These are phyloP conservation scores for Malania oleifera DNA, from an alignment of 164 flowering plant genomes.

Conservation along the genomic window DNA sequence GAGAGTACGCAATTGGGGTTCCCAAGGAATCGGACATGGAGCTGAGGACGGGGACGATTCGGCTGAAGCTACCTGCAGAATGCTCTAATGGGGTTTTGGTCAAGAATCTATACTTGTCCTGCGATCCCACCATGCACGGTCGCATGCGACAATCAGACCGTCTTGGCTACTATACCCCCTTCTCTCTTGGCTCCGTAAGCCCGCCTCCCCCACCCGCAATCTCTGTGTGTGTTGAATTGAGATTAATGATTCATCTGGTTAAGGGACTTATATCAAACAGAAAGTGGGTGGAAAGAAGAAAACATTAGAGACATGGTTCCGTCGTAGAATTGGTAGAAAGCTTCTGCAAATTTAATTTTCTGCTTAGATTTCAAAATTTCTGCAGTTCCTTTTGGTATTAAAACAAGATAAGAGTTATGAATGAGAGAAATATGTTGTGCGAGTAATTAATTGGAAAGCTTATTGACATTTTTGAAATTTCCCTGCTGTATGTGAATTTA, in stretches of 20 bases:
- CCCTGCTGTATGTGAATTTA: too few species aligned
- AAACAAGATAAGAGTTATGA: too few species aligned
- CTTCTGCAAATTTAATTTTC: too few species aligned
- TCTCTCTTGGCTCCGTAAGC: constrained; percentile 16
- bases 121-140: constrained; percentile 24
- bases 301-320: too few species aligned
- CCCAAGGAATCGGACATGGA: constrained; percentile 4
- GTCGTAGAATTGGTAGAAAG: too few species aligned
- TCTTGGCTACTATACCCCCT: not conserved
- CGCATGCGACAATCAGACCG: constrained; percentile 11
- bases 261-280: too few species aligned
- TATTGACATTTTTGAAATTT: too few species aligned
- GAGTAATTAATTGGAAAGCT: too few species aligned
- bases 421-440: too few species aligned
- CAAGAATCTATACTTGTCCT: constrained; percentile 29
- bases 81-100: not conserved
- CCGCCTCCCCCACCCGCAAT: not conserved
- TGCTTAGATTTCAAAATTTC: too few species aligned
- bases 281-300: too few species aligned
- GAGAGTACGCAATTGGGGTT: not conserved
- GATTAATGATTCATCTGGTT: not conserved
- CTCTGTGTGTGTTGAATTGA: too few species aligned
- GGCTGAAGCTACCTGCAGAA: not conserved
- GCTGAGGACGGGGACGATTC: not conserved
- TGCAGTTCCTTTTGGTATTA: not conserved